Base-by-base conservation (phyloP, 176 grass and related monocot species). In the Triticum dicoccoides region DNA sequence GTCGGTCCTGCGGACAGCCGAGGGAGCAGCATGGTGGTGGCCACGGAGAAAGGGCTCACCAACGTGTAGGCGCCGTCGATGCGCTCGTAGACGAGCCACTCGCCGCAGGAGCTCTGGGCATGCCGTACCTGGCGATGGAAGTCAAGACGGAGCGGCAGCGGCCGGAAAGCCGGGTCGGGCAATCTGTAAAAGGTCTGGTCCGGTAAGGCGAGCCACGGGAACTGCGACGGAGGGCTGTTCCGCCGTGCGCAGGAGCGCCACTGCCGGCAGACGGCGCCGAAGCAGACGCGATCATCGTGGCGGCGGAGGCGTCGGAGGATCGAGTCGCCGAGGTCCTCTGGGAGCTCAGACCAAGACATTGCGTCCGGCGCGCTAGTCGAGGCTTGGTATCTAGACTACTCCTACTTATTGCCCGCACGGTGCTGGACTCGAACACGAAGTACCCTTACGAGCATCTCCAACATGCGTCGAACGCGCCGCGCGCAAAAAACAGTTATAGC, bases 111-210 rank as follows among this genome's bases (percentile, higher is more conserved):
- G 80, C 65, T 70, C 3, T 82, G 45, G 2, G 65, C 80, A 13
- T 70, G 45, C 6, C 65, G 80, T 4, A 56, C 6, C 45, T 82
- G 65, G 42, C 12, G 20, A 15, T 82, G 80, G 18, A 12, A 32
- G 12, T 82, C 42, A 12, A 82, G 80, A 17, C 25, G 66, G 32
- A 83, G 80, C 1, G 32, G 21, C 66, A 82, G 8, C 8, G 47
- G 66, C 32, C 23, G 32, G 80, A 82, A 82, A 33, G 80, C 12
- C 2, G 47, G 59, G 32, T 59, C 51, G 0, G 80, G 13, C 8
- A 83, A 49, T 66, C 66, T 83, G 66, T 83, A 71, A 33, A 83
- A 83, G 66, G 80, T 71, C 66, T n/a, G 45, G 5, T 59, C 21
- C 2, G 47, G 49, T 37, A 83, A 59, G 30, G 21, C 80, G 13